Evolutionary conservation across 2,329 filamentous ascomycete species (phyloP).

Genomic region (Sarocladiaceae sp.): DNA sequence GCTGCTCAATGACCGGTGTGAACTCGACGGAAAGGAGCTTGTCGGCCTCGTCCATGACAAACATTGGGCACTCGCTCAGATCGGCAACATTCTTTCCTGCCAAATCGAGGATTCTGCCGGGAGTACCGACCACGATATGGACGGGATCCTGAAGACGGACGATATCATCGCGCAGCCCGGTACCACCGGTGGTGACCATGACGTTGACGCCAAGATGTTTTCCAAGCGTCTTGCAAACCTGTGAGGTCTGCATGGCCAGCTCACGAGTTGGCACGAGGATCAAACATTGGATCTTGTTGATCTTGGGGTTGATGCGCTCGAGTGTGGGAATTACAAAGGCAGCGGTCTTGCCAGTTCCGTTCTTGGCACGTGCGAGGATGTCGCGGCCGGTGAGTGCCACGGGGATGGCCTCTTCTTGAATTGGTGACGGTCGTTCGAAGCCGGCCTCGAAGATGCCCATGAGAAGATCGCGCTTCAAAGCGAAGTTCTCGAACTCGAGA

Average conservation of each 20-base stretch:
- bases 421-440: constrained; percentile 97
- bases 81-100: constrained; percentile 96
- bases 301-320: constrained; percentile 94
- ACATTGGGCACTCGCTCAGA: constrained; percentile 91
- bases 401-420: constrained; percentile 98
- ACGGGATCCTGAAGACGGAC: constrained; percentile 89
- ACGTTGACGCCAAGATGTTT: constrained; percentile 97
- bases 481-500: constrained; percentile 95
- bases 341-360: constrained; percentile 96
- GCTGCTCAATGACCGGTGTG: constrained; percentile 93
- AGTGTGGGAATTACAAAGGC: constrained; percentile 95
- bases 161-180: constrained; percentile 91
- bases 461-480: constrained; percentile 86
- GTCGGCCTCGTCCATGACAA: constrained; percentile 99
- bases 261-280: constrained; percentile 96
- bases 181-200: constrained; percentile 98
- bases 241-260: constrained; percentile 94
- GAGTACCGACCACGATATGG: constrained; percentile 96
- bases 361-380: constrained; percentile 93
- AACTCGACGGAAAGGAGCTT: constrained; percentile 96
- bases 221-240: constrained; percentile 97
- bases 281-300: constrained; percentile 90
- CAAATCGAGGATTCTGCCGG: constrained; percentile 90
- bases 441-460: constrained; percentile 99
- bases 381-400: constrained; percentile 93